Conservation (phyloP, 176 grass and related monocot species). For the Aechmea fasciata region DNA sequence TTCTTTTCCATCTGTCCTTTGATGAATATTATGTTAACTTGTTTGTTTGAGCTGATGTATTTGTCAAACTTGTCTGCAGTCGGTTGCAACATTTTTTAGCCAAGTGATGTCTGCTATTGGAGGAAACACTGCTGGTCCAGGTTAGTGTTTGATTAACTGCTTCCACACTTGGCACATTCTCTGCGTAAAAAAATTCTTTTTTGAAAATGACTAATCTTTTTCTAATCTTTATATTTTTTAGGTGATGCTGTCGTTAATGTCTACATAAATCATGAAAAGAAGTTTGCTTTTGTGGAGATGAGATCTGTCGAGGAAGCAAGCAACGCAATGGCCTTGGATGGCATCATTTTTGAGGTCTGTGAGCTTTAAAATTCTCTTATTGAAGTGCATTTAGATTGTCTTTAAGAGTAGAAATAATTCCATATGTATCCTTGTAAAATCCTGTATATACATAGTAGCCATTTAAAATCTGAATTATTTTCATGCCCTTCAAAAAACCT, state of each 20-base stretch:
- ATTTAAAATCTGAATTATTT: too few relatives aligned
- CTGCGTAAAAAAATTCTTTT: background rate
- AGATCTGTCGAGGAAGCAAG: slow-evolving; percentile 99
- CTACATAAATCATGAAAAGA: slow-evolving; percentile 99
- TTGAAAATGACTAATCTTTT: background rate
- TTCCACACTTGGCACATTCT: background rate
- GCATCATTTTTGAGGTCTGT: slow-evolving; percentile 78
- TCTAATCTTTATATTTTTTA: slow-evolving; percentile 9
- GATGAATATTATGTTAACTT: too few relatives aligned
- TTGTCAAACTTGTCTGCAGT: slow-evolving; percentile 35
- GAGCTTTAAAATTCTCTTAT: background rate
- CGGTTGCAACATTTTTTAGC: slow-evolving; percentile 94
- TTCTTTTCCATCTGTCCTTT: too few relatives aligned
- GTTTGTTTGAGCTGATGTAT: background rate
- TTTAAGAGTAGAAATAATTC: too few relatives aligned
- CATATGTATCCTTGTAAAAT: too few relatives aligned
- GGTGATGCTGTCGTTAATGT: slow-evolving; percentile 98
- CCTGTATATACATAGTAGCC: too few relatives aligned
- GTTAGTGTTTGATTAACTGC: slow-evolving; percentile 20
- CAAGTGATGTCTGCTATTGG: slow-evolving; percentile 93
- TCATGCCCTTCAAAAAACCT: too few relatives aligned
- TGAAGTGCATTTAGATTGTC: background rate
- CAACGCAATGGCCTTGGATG: slow-evolving; percentile 97
- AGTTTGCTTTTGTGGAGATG: slow-evolving; percentile 99
- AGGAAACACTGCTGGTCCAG: slow-evolving; percentile 95